Evolutionary conservation across 2,329 filamentous ascomycete genomes (phyloP).

Genomic region (Bimuria novae-zelandiae): DNA sequence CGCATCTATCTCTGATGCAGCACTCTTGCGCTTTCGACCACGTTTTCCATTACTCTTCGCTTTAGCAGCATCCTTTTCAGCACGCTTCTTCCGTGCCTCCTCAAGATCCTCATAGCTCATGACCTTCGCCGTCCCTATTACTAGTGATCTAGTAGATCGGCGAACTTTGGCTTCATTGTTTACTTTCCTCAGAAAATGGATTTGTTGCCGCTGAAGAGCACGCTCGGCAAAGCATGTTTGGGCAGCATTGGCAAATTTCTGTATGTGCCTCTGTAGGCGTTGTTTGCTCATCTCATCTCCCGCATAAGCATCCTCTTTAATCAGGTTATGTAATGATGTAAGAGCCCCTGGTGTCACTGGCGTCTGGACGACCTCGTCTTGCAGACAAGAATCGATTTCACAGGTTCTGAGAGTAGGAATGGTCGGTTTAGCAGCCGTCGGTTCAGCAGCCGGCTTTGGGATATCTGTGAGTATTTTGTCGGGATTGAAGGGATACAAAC

Average conservation of each 20-base stretch:
- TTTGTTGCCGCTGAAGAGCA: constrained; percentile 27
- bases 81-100: constrained; percentile 20
- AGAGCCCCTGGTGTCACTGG: constrained; percentile 15
- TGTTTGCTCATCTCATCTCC: constrained; percentile 13
- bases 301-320: constrained; percentile 21
- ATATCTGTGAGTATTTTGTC: background rate
- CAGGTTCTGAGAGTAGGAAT: background rate
- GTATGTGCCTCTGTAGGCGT: constrained; percentile 4
- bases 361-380: constrained; percentile 13
- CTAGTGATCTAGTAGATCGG: constrained; percentile 23
- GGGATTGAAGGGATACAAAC: background rate
- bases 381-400: background rate
- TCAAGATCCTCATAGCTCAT: constrained; percentile 30
- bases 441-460: background rate
- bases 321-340: constrained; percentile 13
- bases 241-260: constrained; percentile 19
- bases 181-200: constrained; percentile 19
- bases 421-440: background rate
- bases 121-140: constrained; percentile 27
- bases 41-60: background rate
- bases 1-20: background rate
- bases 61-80: constrained; percentile 1
- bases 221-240: constrained; percentile 21
- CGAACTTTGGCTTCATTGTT: constrained; percentile 29
- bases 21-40: background rate